These are phyloP conservation scores for Pittosporum tobira DNA, from an alignment of 129 eudicot species.

Conservation along the genomic window DNA sequence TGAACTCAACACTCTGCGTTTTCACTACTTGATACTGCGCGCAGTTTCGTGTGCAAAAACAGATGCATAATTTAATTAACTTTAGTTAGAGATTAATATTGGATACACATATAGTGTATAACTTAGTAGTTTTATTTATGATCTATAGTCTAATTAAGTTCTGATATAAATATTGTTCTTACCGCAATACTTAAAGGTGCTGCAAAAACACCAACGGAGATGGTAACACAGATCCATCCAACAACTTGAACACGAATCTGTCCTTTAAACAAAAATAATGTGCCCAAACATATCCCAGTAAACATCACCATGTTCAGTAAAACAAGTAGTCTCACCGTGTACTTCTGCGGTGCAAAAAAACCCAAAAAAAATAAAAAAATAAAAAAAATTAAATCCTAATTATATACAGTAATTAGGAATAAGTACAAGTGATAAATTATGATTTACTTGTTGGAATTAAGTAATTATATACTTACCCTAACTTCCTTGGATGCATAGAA, in stretches of 20 bases:
- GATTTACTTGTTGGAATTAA: no score
- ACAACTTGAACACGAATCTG: conserved; percentile 30
- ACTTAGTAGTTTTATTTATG: no score
- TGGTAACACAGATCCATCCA: conserved; percentile 80
- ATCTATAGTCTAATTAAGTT: background rate
- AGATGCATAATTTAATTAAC: no score
- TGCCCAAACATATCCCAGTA: conserved; percentile 32
- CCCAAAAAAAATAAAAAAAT: background rate
- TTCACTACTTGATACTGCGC: conserved; percentile 62
- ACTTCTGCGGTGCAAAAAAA: conserved; percentile 28
- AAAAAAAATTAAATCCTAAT: no score
- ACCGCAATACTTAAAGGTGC: conserved; percentile 84
- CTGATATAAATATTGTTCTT: background rate
- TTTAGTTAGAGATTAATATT: no score
- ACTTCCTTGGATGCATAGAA: conserved; percentile 49
- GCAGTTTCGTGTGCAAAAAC: no score
- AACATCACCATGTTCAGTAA: conserved; percentile 37
- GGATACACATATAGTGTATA: no score
- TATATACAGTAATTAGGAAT: no score
- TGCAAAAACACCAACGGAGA: conserved; percentile 72
- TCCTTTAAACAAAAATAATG: conserved; percentile 28
- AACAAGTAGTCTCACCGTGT: conserved; percentile 32
- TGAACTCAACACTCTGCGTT: conserved; percentile 70
- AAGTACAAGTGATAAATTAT: no score
- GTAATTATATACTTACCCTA: conserved; percentile 33